Evolutionary conservation across 2,329 filamentous ascomycete genomes (phyloP), one percentile per base, ranked within the genome.

Genomic region (Salinomyces thailandicus): DNA sequence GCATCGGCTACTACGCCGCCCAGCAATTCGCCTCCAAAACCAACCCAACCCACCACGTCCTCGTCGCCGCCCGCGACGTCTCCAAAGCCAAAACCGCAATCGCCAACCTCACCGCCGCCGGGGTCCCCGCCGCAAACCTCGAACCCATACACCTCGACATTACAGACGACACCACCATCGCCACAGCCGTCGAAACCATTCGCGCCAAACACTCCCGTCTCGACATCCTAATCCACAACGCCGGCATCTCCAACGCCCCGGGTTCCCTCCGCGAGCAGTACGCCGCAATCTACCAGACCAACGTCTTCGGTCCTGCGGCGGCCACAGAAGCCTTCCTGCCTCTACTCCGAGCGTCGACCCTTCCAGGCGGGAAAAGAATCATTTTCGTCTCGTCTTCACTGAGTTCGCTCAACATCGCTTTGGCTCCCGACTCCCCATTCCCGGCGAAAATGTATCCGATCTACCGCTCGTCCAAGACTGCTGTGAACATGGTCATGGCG

Each of bases 1-100:
- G 63, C 35, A 63, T 67, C 47, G 69, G 69, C 18, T 62, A 61
- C 41, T 62, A 62, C 36, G 59, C 55, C 5, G 55, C 59, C 15
- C 60, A 61, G 37, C 59, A 62, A 22, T 50, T 68, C 15, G 51
- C 57, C 8, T 48, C 53, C 16, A 58, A 60, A 11, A 48, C 55
- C 31, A 49, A 55, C 36, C n/a, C n/a, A n/a, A n/a, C n/a, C n/a
- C 65, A 66, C 45, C 55, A 62, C 39, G 47, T 67, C 36, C 51
- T 68, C 22, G 43, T 67, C 28, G 52, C 56, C 8, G 58, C 57
- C 36, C 59, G 66, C 18, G 54, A 55, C 31, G 39, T 60, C 22
- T 39, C 45, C 4, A 60, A 61, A 27, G 54, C 57, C 19, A 43
- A 60, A n/a, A 42, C 49, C 4, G 64, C 63, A 2, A 54, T 62